phyloP scores from a whole-genome alignment of 768 basidiomycete genomes.

The Kwoniella newhampshirensis region DNA sequence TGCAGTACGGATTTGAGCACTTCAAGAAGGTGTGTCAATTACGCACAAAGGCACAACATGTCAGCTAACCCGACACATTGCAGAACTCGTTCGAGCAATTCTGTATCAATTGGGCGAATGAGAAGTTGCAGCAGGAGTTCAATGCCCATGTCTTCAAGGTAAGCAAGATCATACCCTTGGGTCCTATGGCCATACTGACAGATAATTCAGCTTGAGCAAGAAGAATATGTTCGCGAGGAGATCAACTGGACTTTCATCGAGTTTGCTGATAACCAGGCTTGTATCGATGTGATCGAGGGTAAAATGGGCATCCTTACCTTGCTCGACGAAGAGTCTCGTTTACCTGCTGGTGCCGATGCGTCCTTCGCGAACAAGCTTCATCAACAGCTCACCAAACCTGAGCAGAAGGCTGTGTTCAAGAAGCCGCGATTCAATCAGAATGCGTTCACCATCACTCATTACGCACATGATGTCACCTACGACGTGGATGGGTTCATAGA shows the following conservation, averaged over 20 bases:
- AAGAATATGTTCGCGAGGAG: constrained; percentile 96
- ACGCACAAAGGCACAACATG: neutral
- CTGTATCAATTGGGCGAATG: constrained; percentile 99
- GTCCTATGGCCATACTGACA: neutral
- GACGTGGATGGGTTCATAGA: constrained; percentile 98
- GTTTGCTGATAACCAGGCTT: constrained; percentile 97
- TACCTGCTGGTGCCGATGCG: constrained; percentile 86
- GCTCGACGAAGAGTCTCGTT: constrained; percentile 94
- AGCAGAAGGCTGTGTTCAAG: constrained; percentile 86
- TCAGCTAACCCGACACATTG: neutral
- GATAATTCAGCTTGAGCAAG: constrained; percentile 81
- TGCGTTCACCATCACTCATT: constrained; percentile 96
- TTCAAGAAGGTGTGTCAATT: constrained; percentile 67
- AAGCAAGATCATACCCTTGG: neutral
- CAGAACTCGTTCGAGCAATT: constrained; percentile 73
- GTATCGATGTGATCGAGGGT: constrained; percentile 97
- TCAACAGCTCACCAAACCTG: constrained; percentile 76
- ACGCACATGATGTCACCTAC: constrained; percentile 96
- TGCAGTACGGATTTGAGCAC: constrained; percentile 83
- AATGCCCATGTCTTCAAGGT: constrained; percentile 80
- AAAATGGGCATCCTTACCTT: constrained; percentile 91
- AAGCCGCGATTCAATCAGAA: constrained; percentile 98
- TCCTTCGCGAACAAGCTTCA: constrained; percentile 93
- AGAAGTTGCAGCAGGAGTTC: constrained; percentile 91
- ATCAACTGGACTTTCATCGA: constrained; percentile 99